Conservation (phyloP, 768 basidiomycete genomes). For the Amanita inopinata region DNA sequence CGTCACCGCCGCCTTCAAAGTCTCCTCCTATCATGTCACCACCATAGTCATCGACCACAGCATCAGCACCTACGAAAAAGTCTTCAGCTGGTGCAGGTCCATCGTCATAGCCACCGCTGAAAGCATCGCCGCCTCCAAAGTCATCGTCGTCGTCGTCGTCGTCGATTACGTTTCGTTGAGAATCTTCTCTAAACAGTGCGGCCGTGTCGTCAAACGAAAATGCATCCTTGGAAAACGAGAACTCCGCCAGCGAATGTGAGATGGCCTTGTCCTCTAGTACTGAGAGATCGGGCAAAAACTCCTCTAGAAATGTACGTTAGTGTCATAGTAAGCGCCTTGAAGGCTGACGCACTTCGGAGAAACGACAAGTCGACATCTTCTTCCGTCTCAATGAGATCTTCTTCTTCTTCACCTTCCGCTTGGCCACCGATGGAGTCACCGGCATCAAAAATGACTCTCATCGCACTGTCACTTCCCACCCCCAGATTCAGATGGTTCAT, state of each 20-base stretch:
- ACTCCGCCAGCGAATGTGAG: constrained; percentile 69
- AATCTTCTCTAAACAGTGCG: constrained; percentile 49
- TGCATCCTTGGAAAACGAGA: constrained; percentile 70
- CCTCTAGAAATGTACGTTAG: constrained; percentile 26
- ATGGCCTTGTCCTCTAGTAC: constrained; percentile 62
- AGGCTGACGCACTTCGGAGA: constrained; percentile 41
- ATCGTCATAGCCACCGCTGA: constrained; percentile 33
- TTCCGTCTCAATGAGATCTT: constrained; percentile 60
- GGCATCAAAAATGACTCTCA: constrained; percentile 93
- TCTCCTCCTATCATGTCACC: constrained; percentile 10
- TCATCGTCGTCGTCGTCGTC: constrained; percentile 36
- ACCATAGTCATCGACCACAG: constrained; percentile 27
- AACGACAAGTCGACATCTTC: constrained; percentile 57
- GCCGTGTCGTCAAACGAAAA: constrained; percentile 51
- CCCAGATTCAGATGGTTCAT: constrained; percentile 92
- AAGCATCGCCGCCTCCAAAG: constrained; percentile 28
- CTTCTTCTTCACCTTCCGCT: constrained; percentile 50
- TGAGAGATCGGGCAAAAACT: constrained; percentile 66
- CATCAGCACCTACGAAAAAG: constrained; percentile 52
- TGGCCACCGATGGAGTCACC: constrained; percentile 78
- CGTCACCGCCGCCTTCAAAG: constrained; percentile 25
- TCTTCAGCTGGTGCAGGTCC: constrained; percentile 41
- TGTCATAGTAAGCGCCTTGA: constrained; percentile 4
- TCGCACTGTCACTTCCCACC: constrained; percentile 65
- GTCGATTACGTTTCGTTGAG: constrained; percentile 22